These are phyloP conservation scores for Tolypocladium pustulatum DNA, from an alignment of 2,329 filamentous ascomycete species.

Conservation along the genomic window DNA sequence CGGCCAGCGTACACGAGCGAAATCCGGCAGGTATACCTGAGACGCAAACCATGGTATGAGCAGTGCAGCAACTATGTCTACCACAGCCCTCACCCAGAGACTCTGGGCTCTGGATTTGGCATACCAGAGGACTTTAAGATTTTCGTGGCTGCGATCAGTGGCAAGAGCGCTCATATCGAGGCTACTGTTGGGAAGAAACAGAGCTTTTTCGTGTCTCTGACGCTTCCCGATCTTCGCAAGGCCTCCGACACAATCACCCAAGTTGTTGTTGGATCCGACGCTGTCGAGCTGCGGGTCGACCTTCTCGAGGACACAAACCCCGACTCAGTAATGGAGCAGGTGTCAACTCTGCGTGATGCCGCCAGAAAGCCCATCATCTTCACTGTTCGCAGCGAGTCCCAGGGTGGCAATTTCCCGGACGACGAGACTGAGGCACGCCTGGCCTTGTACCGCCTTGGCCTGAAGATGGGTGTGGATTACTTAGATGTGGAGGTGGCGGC, in stretches of 20 bases:
- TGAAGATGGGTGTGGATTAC: conserved; percentile 82
- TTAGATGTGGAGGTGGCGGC: conserved; percentile 87
- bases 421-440: conserved; percentile 59
- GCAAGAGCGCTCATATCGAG: conserved; percentile 35
- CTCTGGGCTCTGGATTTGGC: conserved; percentile 9
- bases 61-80: conserved; percentile 94
- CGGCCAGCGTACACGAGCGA: conserved; percentile 88
- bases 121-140: conserved; percentile 24
- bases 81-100: conserved; percentile 58
- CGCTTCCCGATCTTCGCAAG: conserved; percentile 61
- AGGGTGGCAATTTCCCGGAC: conserved; percentile 85
- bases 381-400: conserved; percentile 74
- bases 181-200: conserved; percentile 43
- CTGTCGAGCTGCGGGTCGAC: conserved; percentile 89
- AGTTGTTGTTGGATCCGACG: conserved; percentile 77
- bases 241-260: conserved; percentile 55
- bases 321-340: conserved; percentile 73
- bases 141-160: conserved; percentile 29
- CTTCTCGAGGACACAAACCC: conserved; percentile 65
- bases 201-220: conserved; percentile 90
- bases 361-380: conserved; percentile 79
- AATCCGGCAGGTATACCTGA: conserved; percentile 81
- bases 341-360: conserved; percentile 64
- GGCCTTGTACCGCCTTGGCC: conserved; percentile 64
- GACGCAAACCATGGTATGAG: conserved; percentile 80